Evolutionary conservation across 352 stramenopile genomes (phyloP), one percentile per base, ranked within the genome.

Genomic region (Pythium volutum): DNA sequence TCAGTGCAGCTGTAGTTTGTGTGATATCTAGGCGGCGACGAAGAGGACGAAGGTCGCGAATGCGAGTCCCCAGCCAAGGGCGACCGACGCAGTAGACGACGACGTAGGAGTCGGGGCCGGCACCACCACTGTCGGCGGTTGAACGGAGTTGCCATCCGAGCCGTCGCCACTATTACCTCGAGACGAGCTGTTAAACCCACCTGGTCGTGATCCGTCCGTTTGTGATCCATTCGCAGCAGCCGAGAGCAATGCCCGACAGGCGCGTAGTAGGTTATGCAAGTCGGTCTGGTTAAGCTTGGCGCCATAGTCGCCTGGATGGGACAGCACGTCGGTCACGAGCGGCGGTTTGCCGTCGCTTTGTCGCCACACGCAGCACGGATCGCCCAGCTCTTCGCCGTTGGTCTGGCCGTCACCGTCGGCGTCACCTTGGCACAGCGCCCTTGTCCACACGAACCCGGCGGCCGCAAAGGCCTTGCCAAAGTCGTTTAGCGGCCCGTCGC

Each of bases 321-420:
- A 70, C 1, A 70, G 15, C 33, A 48, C 46, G 31, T 61, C 42
- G 4, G 56, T 65, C 29, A 64, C 46, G 38, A 61, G 29, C 9
- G 62, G 62, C 20, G 16, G 15, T 1, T 29, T 25, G 22, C 23
- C 51, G 9, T 69, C 84, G 27, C 53, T 53, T 15, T 26, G 16
- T 3, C 33, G 18, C 87, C 87, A 95, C 48, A 69, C 78, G 65
- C 87, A 96, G 72, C 87, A 92, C 15, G 85, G 83, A 49, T 96
- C 87, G 29, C 87, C 84, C 4, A 96, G 77, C 50, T 96, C 87
- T 63, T 91, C 73, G 36, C 87, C 87, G 63, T 96, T 96, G 15
- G 79, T 91, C 66, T 84, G 86, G 20, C 87, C 87, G 53, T 96
- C 87, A 55, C 77, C 79, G 57, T 96, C 87, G 27, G 80, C 74